These are phyloP conservation scores for Nymphaea thermarum DNA, from an alignment of 164 flowering plant species.

Conservation along the genomic window DNA sequence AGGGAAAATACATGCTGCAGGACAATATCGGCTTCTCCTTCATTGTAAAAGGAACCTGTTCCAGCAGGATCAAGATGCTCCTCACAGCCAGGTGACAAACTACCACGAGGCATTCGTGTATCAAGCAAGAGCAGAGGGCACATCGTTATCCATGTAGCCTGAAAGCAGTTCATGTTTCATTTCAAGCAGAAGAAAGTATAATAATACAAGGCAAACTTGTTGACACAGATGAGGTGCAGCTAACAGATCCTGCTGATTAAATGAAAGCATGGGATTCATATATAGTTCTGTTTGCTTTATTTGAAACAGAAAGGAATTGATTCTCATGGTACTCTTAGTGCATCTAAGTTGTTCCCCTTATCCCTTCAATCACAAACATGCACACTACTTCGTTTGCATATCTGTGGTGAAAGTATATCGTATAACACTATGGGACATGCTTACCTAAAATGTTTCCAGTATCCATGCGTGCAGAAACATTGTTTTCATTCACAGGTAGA, in stretches of 20 bases:
- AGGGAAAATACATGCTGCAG: slow-evolving; percentile 69
- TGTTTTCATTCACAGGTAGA: no score
- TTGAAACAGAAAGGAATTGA: background rate
- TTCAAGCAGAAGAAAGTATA: background rate
- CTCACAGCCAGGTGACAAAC: slow-evolving; percentile 77
- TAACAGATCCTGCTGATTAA: background rate
- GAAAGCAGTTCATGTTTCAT: slow-evolving; percentile 16
- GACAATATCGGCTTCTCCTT: slow-evolving; percentile 91
- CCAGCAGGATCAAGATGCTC: slow-evolving; percentile 92
- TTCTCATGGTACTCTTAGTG: no score
- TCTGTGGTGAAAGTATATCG: no score
- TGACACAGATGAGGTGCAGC: background rate
- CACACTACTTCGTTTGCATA: no score
- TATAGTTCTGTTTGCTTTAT: background rate
- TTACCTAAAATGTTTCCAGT: no score
- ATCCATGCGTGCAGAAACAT: no score
- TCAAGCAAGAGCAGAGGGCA: slow-evolving; percentile 86
- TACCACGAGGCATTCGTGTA: slow-evolving; percentile 87
- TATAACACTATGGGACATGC: no score
- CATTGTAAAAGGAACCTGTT: slow-evolving; percentile 90
- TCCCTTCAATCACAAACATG: no score
- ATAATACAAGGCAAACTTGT: background rate
- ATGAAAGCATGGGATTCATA: background rate
- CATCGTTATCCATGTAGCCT: slow-evolving; percentile 90
- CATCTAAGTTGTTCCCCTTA: no score